Percentiles rank a stretch among this genome's conserved stretches.
These are phyloP conservation scores for Zygoascus flipseniorum DNA, from an alignment of 805 yeast species.

Conservation along the genomic window DNA sequence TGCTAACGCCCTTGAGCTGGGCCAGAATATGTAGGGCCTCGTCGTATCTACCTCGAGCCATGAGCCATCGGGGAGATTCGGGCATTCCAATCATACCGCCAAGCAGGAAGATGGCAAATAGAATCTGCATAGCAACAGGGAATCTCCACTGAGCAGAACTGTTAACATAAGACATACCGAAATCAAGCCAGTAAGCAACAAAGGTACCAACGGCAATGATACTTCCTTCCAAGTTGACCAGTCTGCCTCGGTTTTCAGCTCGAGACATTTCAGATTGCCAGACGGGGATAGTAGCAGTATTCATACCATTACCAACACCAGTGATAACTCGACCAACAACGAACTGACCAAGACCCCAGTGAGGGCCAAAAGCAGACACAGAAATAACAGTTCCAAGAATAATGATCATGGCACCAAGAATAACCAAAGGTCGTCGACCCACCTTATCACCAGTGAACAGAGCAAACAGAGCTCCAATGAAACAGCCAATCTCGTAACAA, in stretches of 20 bases:
- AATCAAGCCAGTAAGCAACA: slow-evolving; percentile 47
- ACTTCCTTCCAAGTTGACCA: slow-evolving; percentile 65
- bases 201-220: slow-evolving; percentile 70
- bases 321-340: slow-evolving; percentile 65
- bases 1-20: slow-evolving; percentile 29
- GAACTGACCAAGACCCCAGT: slow-evolving; percentile 51
- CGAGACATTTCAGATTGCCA: slow-evolving; percentile 73
- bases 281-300: slow-evolving; percentile 75
- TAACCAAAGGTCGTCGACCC: slow-evolving; percentile 61
- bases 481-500: slow-evolving; percentile 63
- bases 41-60: slow-evolving; percentile 52
- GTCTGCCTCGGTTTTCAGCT: slow-evolving; percentile 57
- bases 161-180: slow-evolving; percentile 55
- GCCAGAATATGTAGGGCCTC: slow-evolving; percentile 41
- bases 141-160: slow-evolving; percentile 57
- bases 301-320: slow-evolving; percentile 70
- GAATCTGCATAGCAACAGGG: slow-evolving; percentile 64
- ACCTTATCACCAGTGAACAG: slow-evolving; percentile 50
- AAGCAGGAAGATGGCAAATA: slow-evolving; percentile 44
- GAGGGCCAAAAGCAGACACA: slow-evolving; percentile 30
- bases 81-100: slow-evolving; percentile 59
- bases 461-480: slow-evolving; percentile 61
- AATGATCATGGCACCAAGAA: slow-evolving; percentile 47
- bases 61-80: slow-evolving; percentile 80
- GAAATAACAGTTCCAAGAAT: slow-evolving; percentile 59